Percentiles rank a stretch among this genome's conserved stretches.
Conservation (phyloP, 352 stramenopile species). For the Phytophthora palmivora region DNA sequence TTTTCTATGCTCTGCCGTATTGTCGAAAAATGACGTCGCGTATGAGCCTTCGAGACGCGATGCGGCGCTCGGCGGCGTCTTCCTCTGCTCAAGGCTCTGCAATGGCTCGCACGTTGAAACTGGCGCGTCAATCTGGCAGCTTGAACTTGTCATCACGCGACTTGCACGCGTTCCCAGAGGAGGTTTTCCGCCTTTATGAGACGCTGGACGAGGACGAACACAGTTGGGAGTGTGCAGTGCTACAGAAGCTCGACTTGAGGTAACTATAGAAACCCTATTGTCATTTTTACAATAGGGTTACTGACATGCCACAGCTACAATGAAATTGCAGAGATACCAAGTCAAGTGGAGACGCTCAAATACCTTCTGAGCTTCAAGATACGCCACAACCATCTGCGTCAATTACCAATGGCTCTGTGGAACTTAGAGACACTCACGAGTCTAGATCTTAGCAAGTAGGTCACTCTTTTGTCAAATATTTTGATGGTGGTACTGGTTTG, state of each 20-base stretch:
- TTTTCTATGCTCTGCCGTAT: constrained; percentile 5
- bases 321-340: constrained; percentile 64
- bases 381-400: constrained; percentile 67
- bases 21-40: constrained; percentile 50
- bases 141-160: constrained; percentile 72
- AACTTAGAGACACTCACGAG: constrained; percentile 61
- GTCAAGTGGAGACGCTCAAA: constrained; percentile 53
- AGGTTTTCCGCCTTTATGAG: constrained; percentile 71
- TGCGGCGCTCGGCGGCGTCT: constrained; percentile 27
- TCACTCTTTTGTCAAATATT: background rate
- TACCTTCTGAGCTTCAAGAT: constrained; percentile 74
- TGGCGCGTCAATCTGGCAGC: constrained; percentile 61
- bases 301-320: constrained; percentile 63
- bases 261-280: constrained; percentile 16
- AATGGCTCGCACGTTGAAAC: constrained; percentile 49
- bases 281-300: background rate
- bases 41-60: constrained; percentile 54
- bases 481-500: background rate
- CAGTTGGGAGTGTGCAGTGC: constrained; percentile 72
- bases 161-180: constrained; percentile 57
- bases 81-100: constrained; percentile 15
- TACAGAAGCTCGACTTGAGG: constrained; percentile 81
- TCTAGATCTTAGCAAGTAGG: constrained; percentile 85
- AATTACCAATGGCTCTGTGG: constrained; percentile 66
- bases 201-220: constrained; percentile 71